phyloP scores from a whole-genome alignment of 345 rosid species.

The Euclidium syriacum region DNA sequence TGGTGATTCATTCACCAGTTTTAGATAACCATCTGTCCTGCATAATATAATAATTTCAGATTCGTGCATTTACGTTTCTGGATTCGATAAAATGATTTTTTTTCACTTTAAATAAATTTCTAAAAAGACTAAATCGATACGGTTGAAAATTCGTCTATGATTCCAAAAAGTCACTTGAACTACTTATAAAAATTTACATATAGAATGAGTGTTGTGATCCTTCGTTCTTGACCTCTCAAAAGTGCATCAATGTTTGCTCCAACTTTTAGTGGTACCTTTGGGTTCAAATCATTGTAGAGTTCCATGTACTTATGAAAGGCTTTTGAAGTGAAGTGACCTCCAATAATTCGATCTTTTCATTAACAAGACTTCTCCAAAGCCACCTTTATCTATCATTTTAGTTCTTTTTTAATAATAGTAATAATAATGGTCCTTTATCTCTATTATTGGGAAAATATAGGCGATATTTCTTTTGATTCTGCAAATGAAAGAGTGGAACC shows the following conservation, averaged over 20 bases:
- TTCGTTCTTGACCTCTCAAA: slow-evolving; percentile 19
- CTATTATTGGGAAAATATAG: background rate
- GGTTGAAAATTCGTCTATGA: background rate
- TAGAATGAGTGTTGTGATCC: background rate
- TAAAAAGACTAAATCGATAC: background rate
- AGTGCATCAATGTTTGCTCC: slow-evolving; percentile 24
- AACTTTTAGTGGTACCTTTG: slow-evolving; percentile 29
- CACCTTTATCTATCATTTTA: slow-evolving; percentile 29
- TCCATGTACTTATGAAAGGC: slow-evolving; percentile 8
- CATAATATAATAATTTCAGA: background rate
- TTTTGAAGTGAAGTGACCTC: slow-evolving; percentile 12
- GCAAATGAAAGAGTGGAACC: background rate
- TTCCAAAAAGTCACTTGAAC: background rate
- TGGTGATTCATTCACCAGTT: slow-evolving; percentile 4
- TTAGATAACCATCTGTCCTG: background rate
- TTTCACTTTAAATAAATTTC: background rate
- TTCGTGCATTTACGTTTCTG: background rate
- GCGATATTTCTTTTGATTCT: background rate
- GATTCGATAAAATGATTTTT: background rate
- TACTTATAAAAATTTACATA: background rate
- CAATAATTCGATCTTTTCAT: slow-evolving; percentile 26
- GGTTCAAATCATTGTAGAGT: slow-evolving; percentile 29
- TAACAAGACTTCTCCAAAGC: slow-evolving; percentile 22
- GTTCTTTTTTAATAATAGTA: slow-evolving; percentile 6
- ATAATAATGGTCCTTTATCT: background rate